A percentile compares a stretch with the other conserved stretches of the same genome.
phyloP scores from a whole-genome alignment of 163 green algal genomes.

The Chlamydomonas reinhardtii region DNA sequence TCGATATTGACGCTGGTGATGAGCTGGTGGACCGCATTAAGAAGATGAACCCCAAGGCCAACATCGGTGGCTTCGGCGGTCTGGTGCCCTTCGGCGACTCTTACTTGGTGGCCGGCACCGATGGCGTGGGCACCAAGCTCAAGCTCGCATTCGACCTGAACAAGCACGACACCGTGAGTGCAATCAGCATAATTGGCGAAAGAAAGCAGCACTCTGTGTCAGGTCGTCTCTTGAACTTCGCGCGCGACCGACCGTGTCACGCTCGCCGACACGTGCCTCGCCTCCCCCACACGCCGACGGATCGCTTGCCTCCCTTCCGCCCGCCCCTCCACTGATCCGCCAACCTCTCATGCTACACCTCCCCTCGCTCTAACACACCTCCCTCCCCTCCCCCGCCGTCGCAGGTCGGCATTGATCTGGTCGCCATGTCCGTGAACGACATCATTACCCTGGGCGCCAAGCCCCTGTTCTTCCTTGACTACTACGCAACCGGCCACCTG shows the following conservation, averaged over 20 bases:
- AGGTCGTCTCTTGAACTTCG: no score
- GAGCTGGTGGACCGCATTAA: conserved; percentile 96
- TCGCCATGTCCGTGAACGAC: conserved; percentile 98
- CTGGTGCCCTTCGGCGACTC: conserved; percentile 97
- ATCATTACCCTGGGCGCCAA: conserved; percentile 96
- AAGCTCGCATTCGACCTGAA: conserved; percentile 98
- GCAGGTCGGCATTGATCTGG: conserved; percentile 93
- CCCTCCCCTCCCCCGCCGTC: neutral
- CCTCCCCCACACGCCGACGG: neutral
- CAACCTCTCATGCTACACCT: neutral
- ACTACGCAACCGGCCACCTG: conserved; percentile 95
- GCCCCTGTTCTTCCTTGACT: conserved; percentile 99
- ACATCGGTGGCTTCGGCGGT: conserved; percentile 96
- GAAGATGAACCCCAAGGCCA: conserved; percentile 86
- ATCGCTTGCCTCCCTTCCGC: neutral
- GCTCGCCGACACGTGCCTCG: neutral
- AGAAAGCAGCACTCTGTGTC: no score
- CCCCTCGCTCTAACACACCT: neutral
- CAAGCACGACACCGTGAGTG: conserved; percentile 95
- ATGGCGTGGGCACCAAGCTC: conserved; percentile 98
- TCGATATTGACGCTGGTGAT: conserved; percentile 97
- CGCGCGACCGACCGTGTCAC: no score
- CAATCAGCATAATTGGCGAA: neutral
- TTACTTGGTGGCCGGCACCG: conserved; percentile 96
- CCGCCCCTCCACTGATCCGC: no score